Evolutionary conservation across 805 yeast species (phyloP).

Genomic region (Kuraishia molischiana): DNA sequence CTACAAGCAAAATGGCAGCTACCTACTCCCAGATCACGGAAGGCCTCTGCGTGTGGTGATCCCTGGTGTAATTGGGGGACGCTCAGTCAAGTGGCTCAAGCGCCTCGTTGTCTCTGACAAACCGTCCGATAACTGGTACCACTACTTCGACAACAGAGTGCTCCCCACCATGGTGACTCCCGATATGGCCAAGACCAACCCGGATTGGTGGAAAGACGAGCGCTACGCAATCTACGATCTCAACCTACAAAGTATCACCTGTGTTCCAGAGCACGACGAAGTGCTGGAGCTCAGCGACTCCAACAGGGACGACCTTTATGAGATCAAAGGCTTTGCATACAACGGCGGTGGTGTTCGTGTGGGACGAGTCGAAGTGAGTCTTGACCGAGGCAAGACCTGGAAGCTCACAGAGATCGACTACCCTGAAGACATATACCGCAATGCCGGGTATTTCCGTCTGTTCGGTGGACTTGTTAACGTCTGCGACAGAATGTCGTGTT

Average conservation of each 20-base stretch:
- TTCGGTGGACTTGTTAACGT: slow-evolving; percentile 24
- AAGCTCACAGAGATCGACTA: slow-evolving; percentile 17
- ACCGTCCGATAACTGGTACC: slow-evolving; percentile 26
- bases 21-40: slow-evolving; percentile 25
- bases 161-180: slow-evolving; percentile 25
- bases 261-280: slow-evolving; percentile 20
- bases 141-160: slow-evolving; percentile 24
- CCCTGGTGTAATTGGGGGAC: slow-evolving; percentile 29
- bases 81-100: slow-evolving; percentile 27
- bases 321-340: slow-evolving; percentile 23
- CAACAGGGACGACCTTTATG: slow-evolving; percentile 9
- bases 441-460: slow-evolving; percentile 18
- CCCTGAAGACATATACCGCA: slow-evolving; percentile 22
- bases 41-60: slow-evolving; percentile 23
- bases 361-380: slow-evolving; percentile 22
- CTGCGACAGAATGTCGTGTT: slow-evolving; percentile 19
- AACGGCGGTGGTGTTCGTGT: slow-evolving; percentile 25
- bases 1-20: slow-evolving; percentile 24
- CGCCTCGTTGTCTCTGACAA: slow-evolving; percentile 16
- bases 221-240: slow-evolving; percentile 24
- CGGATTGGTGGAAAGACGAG: slow-evolving; percentile 27
- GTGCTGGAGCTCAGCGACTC: slow-evolving; percentile 6
- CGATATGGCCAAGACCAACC: slow-evolving; percentile 19
- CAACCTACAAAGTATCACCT: slow-evolving; percentile 23
- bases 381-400: slow-evolving; percentile 23